Evolutionary conservation across 2,329 filamentous ascomycete species (phyloP).

Genomic region (Uncinocarpus reesii): DNA sequence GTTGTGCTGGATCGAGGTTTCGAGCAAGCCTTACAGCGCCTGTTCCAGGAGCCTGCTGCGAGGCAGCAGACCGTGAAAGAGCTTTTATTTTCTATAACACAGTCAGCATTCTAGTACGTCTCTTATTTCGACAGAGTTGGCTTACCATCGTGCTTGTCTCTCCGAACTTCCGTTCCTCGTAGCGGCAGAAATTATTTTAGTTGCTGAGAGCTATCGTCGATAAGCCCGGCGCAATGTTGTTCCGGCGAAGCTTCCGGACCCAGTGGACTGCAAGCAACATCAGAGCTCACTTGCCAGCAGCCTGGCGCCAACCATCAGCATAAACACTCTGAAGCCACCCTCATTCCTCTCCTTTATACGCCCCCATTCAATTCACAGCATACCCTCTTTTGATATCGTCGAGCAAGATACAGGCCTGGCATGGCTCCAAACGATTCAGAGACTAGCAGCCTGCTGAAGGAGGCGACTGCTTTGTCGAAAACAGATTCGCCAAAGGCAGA

Average conservation of each 20-base stretch:
- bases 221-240: slow-evolving; percentile 3
- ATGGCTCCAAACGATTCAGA: slow-evolving; percentile 43
- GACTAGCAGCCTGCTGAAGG: slow-evolving; percentile 60
- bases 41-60: slow-evolving; percentile 40
- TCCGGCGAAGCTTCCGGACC: slow-evolving; percentile 6
- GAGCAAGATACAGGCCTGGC: slow-evolving; percentile 2
- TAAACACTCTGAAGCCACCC: background rate
- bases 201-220: background rate
- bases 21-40: slow-evolving; percentile 37
- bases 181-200: slow-evolving; percentile 8
- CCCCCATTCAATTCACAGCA: background rate
- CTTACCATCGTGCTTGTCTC: slow-evolving; percentile 16
- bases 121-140: background rate
- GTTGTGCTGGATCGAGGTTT: slow-evolving; percentile 67
- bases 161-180: background rate
- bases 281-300: slow-evolving; percentile 6
- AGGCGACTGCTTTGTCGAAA: slow-evolving; percentile 77
- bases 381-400: background rate
- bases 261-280: background rate
- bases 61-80: slow-evolving; percentile 38
- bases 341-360: background rate
- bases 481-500: slow-evolving; percentile 75
- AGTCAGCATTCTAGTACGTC: background rate
- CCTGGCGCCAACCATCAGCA: slow-evolving; percentile 7
- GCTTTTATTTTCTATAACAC: slow-evolving; percentile 47